phyloP scores from a whole-genome alignment of 2,329 filamentous ascomycete genomes.

The Graphilbum sp. region DNA sequence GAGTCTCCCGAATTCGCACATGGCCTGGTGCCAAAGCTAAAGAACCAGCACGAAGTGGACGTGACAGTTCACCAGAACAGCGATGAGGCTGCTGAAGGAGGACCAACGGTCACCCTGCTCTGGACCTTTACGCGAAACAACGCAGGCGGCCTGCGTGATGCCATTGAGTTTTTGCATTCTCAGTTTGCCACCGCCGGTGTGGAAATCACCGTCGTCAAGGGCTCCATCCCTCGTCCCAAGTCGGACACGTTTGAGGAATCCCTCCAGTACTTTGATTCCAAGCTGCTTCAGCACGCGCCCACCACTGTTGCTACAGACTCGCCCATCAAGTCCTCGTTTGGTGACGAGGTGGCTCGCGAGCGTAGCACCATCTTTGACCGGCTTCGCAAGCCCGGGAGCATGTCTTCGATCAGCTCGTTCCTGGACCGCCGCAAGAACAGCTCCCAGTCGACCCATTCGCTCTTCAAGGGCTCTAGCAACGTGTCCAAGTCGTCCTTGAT shows the following conservation, averaged over 20 bases:
- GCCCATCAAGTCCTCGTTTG: conserved; percentile 71
- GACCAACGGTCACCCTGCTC: conserved; percentile 45
- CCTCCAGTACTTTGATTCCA: conserved; percentile 91
- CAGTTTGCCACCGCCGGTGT: conserved; percentile 77
- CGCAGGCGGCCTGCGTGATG: conserved; percentile 84
- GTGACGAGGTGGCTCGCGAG: conserved; percentile 64
- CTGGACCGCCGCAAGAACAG: conserved; percentile 91
- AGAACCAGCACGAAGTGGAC: conserved; percentile 82
- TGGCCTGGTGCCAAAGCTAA: conserved; percentile 70
- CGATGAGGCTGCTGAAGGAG: conserved; percentile 40
- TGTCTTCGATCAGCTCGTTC: conserved; percentile 90
- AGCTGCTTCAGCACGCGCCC: conserved; percentile 84
- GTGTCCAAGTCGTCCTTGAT: conserved; percentile 91
- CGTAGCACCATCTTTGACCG: conserved; percentile 77
- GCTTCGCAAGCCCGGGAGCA: conserved; percentile 85
- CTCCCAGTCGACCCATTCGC: conserved; percentile 61
- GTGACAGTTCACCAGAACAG: conserved; percentile 54
- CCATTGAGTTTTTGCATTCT: conserved; percentile 83
- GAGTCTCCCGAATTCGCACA: conserved; percentile 65
- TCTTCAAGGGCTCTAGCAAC: conserved; percentile 87
- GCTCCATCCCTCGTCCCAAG: conserved; percentile 92
- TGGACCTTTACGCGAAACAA: conserved; percentile 94
- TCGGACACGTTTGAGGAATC: conserved; percentile 98
- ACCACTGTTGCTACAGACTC: conserved; percentile 69
- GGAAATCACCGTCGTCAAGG: conserved; percentile 76